These are phyloP conservation scores for Pseudofabraea citricarpa DNA, from an alignment of 2,329 filamentous ascomycete species.

Conservation along the genomic window DNA sequence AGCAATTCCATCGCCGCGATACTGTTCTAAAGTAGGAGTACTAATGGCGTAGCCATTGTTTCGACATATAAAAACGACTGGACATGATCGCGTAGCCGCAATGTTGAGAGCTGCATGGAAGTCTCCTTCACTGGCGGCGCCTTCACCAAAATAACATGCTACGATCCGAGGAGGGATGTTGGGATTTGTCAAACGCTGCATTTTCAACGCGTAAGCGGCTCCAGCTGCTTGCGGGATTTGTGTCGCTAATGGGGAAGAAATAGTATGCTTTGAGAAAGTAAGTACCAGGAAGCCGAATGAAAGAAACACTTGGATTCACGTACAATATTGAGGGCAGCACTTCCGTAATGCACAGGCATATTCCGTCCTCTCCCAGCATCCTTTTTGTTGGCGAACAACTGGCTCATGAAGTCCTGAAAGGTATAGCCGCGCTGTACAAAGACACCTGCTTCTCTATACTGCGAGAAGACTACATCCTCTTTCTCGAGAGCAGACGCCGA, in stretches of 20 bases:
- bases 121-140: conserved; percentile 84
- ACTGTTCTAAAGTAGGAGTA: conserved; percentile 85
- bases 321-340: conserved; percentile 76
- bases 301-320: conserved; percentile 30
- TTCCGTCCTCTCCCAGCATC: conserved; percentile 81
- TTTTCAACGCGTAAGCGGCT: conserved; percentile 81
- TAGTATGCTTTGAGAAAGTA: conserved; percentile 59
- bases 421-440: conserved; percentile 87
- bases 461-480: conserved; percentile 87
- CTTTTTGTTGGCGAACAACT: conserved; percentile 82
- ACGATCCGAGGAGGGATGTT: conserved; percentile 64
- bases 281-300: background rate
- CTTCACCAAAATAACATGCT: conserved; percentile 86
- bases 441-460: conserved; percentile 91
- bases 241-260: conserved; percentile 80
- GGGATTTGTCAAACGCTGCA: conserved; percentile 70
- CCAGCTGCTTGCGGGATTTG: conserved; percentile 87
- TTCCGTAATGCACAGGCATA: conserved; percentile 97
- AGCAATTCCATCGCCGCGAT: conserved; percentile 86
- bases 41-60: conserved; percentile 93
- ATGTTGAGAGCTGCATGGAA: conserved; percentile 91
- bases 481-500: conserved; percentile 77
- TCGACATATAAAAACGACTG: conserved; percentile 83
- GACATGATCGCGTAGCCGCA: conserved; percentile 81
- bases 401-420: conserved; percentile 87